Base-by-base conservation (phyloP, 2,329 filamentous ascomycete genomes). In the Colletotrichum gigasporum region DNA sequence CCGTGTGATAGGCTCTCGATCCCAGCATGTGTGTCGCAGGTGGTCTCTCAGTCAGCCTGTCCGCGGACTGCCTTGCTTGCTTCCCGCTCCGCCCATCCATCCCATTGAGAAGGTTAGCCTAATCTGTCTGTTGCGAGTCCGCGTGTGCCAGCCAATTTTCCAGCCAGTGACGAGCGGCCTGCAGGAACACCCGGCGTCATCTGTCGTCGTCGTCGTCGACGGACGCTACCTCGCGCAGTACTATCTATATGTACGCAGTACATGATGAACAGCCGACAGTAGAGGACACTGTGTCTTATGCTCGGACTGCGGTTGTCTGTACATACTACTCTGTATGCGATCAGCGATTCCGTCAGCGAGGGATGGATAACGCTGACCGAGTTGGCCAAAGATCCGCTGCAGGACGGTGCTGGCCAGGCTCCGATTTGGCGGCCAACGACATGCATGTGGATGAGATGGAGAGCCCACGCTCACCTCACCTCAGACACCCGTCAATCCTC, bases 151-250 rank as follows among this genome's bases (percentile, higher is more conserved):
- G 10, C 18, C 18, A 18, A 20, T 52, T 14, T 34, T 34, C 37
- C 52, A 32, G 26, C 60, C 56, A 64, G 56, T 61, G 56, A 54
- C 48, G 42, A 61, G 32, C n/a, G 34, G 50, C 47, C 56, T 65
- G 41, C 62, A 65, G 62, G 62, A 65, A 62, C 62, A 61, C 20
- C 50, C 56, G 34, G 8, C 48, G 48, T 50, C 18, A 48, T 18
- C 12, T 5, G n/a, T 32, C 32, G 7, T 41, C 22, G 37, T 37
- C 4, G 9, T 39, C 14, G 34, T n/a, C n/a, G n/a, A n/a, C n/a
- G n/a, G n/a, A n/a, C n/a, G n/a, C n/a, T n/a, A n/a, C n/a, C n/a
- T n/a, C n/a, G n/a, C n/a, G n/a, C n/a, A n/a, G n/a, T n/a, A n/a
- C n/a, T n/a, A n/a, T n/a, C n/a, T n/a, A n/a, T n/a, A n/a, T n/a